Evolutionary conservation across 495 filamentous ascomycete species (phyloP).

Genomic region (Podospora conica): DNA sequence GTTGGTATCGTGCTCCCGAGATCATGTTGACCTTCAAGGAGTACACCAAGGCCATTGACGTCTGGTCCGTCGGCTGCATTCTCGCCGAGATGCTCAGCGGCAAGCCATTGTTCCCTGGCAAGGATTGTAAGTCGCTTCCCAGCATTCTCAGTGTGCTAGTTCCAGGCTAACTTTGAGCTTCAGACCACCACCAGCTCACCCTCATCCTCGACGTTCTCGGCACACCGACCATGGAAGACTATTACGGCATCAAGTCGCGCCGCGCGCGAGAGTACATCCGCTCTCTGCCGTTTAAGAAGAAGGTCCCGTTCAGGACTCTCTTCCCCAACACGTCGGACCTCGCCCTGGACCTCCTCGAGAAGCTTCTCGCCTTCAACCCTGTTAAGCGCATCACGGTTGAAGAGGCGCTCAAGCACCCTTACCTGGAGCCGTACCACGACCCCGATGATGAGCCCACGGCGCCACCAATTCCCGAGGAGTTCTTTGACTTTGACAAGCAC

Average conservation of each 20-base stretch:
- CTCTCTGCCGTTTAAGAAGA: constrained; percentile 99
- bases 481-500: constrained; percentile 99
- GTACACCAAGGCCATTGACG: constrained; percentile 99
- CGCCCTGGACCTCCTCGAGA: constrained; percentile 90
- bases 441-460: constrained; percentile 98
- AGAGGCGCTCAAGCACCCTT: constrained; percentile 94
- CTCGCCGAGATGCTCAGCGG: constrained; percentile 99
- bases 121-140: constrained; percentile 74
- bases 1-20: constrained; percentile 98
- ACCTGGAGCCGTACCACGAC: constrained; percentile 98
- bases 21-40: constrained; percentile 99
- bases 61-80: constrained; percentile 99
- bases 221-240: constrained; percentile 99
- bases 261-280: constrained; percentile 98
- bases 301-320: constrained; percentile 93
- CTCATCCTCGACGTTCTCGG: constrained; percentile 97
- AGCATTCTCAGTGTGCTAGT: not conserved
- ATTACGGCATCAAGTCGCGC: constrained; percentile 99
- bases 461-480: constrained; percentile 92
- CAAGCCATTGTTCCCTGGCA: constrained; percentile 97
- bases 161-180: constrained; percentile 10
- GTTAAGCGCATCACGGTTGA: constrained; percentile 98
- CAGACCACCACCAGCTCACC: constrained; percentile 97
- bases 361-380: constrained; percentile 94
- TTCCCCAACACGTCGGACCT: constrained; percentile 96